A percentile compares a stretch with the other conserved stretches of the same genome.
These are phyloP conservation scores for Thelephora terrestris DNA, from an alignment of 1,284 basidiomycete genomes.

Conservation along the genomic window DNA sequence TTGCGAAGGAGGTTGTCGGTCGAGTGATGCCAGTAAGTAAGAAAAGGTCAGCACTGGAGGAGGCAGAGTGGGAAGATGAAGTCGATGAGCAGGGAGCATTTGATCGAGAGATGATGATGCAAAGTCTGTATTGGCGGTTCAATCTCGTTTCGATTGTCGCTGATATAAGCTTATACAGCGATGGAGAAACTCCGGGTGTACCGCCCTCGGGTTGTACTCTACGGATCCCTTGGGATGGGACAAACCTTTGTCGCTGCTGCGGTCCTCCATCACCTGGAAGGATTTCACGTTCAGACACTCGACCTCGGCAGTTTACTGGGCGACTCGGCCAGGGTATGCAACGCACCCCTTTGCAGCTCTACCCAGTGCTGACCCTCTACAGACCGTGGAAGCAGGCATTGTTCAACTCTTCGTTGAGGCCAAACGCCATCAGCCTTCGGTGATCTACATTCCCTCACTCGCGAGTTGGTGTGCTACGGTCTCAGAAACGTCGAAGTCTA, in stretches of 20 bases:
- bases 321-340: constrained; percentile 76
- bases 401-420: constrained; percentile 98
- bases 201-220: constrained; percentile 80
- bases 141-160: constrained; percentile 4
- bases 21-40: constrained; percentile 67
- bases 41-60: constrained; percentile 77
- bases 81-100: constrained; percentile 57
- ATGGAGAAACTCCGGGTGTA: constrained; percentile 90
- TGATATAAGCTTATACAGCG: constrained; percentile 35
- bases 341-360: background rate
- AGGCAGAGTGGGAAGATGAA: constrained; percentile 85
- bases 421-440: constrained; percentile 93
- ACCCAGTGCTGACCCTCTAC: constrained; percentile 5
- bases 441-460: constrained; percentile 91
- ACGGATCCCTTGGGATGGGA: constrained; percentile 83
- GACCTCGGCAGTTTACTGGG: constrained; percentile 86
- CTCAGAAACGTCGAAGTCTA: constrained; percentile 76
- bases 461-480: constrained; percentile 81
- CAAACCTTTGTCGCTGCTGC: constrained; percentile 88
- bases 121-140: constrained; percentile 44
- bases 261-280: constrained; percentile 88
- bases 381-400: constrained; percentile 88
- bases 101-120: constrained; percentile 77
- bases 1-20: constrained; percentile 60
- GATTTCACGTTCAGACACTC: constrained; percentile 90